phyloP scores from a whole-genome alignment of 2,329 filamentous ascomycete genomes.

The Aschersonia sp. region DNA sequence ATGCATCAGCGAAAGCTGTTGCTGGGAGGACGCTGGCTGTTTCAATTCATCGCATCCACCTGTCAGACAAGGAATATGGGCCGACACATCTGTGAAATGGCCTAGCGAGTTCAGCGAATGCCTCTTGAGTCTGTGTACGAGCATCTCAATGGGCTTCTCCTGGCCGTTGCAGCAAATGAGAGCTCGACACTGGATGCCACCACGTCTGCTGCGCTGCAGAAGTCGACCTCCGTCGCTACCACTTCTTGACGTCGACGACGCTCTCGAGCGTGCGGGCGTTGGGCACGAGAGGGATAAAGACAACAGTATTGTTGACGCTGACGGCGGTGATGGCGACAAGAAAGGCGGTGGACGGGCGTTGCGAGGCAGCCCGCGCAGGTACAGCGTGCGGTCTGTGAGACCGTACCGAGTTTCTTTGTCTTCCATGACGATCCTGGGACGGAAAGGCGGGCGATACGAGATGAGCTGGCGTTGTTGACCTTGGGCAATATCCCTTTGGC shows the following conservation, averaged over 20 bases:
- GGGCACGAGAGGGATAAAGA: background rate
- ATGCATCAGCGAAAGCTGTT: background rate
- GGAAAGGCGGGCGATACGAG: too few species aligned
- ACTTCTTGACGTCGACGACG: background rate
- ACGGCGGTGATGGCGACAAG: background rate
- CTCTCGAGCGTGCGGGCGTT: background rate
- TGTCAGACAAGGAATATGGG: background rate
- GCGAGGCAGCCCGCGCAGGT: too few species aligned
- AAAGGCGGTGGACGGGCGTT: too few species aligned
- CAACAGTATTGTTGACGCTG: background rate
- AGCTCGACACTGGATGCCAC: background rate
- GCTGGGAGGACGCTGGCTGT: background rate
- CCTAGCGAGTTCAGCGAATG: slow-evolving; percentile 1
- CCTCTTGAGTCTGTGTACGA: slow-evolving; percentile 1
- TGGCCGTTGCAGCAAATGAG: background rate
- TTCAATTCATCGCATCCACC: background rate
- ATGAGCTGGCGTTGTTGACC: too few species aligned
- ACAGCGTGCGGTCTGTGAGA: too few species aligned
- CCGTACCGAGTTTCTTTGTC: too few species aligned
- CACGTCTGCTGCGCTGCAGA: background rate
- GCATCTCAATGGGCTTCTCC: slow-evolving; percentile 5
- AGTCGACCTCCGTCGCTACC: background rate
- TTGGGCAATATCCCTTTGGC: too few species aligned
- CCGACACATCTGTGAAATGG: background rate
- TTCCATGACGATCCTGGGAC: too few species aligned